phyloP scores from a whole-genome alignment of 352 stramenopile species.

The Globisporangium uncinulatum region DNA sequence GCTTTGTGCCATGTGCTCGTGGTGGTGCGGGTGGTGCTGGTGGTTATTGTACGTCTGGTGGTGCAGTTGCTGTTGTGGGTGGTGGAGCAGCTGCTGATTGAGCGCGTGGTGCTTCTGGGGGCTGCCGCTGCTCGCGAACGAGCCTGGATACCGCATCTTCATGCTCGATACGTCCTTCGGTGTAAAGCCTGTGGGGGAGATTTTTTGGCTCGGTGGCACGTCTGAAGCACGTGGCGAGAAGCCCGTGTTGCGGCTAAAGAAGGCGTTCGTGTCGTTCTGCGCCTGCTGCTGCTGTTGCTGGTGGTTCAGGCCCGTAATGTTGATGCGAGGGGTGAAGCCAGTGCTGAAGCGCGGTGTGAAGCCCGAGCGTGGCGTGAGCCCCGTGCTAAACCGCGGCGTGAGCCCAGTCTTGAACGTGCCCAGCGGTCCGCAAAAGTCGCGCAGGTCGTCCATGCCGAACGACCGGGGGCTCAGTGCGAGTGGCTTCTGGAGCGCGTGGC shows the following conservation, averaged over 20 bases:
- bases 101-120: conserved; percentile 62
- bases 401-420: conserved; percentile 81
- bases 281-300: conserved; percentile 23
- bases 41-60: conserved; percentile 22
- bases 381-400: conserved; percentile 77
- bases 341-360: conserved; percentile 80
- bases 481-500: conserved; percentile 46
- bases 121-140: conserved; percentile 42
- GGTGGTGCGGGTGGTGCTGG: conserved; percentile 23
- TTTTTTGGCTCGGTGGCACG: conserved; percentile 50
- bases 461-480: conserved; percentile 72
- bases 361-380: conserved; percentile 70
- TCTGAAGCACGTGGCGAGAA: conserved; percentile 52
- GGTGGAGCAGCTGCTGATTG: conserved; percentile 34
- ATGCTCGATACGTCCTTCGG: conserved; percentile 69
- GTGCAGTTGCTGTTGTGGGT: conserved; percentile 37
- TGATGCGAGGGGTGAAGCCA: conserved; percentile 73
- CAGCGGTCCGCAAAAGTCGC: conserved; percentile 74
- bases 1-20: conserved; percentile 26
- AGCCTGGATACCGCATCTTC: conserved; percentile 68
- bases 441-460: conserved; percentile 82
- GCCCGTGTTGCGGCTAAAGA: conserved; percentile 35
- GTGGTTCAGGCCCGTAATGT: conserved; percentile 35
- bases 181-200: conserved; percentile 73
- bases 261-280: conserved; percentile 34